Evolutionary conservation across 2,329 filamentous ascomycete genomes (phyloP), one percentile per base, ranked within the genome.

Genomic region (Rachicladosporium sp.): DNA sequence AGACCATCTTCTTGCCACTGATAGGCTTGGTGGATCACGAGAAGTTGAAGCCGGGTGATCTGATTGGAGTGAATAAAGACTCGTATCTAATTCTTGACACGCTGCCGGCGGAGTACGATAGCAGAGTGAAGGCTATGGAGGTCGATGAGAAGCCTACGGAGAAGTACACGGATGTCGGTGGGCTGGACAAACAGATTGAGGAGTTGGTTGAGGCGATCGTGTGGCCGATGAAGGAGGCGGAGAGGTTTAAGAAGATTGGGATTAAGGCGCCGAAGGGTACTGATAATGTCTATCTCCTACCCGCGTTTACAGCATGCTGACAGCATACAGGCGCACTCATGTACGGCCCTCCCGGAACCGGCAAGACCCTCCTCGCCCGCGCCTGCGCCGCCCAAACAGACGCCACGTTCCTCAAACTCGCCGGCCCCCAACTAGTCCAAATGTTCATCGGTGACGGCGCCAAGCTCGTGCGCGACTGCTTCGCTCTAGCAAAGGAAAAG

Each of bases 361-460:
- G 85, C 57, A 93, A 93, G 68, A 93, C 86, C 1, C 78, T 93
- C 1, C 76, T 98, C 44, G 91, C 91, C 46, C 80, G 91, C 69
- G 91, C 91, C 44, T 98, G 91, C 62, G 91, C 91, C 4, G 91
- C 91, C 36, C 91, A 98, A 67, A 96, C 91, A 45, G 91, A 98
- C 51, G 91, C 91, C 47, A 98, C 91, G 15, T 98, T 98, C 73
- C 78, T 98, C 59, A 98, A 98, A 66, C 82, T 98, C 42, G 91
- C 91, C 44, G 91, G 91, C 37, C 91, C 93, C 4, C 91, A 98
- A 66, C 78, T 98, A 31, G 91, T 98, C 23, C 91, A 98, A 63
- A 98, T 96, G 91, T 98, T 96, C 63, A 98, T 98, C 31, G 91
- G 91, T 61, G 93, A 98, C 52, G 91, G 91, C 56, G 91, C 93